Evolutionary conservation across 1,284 basidiomycete genomes (phyloP), one percentile per base, ranked within the genome.

Genomic region (Cystobasidium sp.): DNA sequence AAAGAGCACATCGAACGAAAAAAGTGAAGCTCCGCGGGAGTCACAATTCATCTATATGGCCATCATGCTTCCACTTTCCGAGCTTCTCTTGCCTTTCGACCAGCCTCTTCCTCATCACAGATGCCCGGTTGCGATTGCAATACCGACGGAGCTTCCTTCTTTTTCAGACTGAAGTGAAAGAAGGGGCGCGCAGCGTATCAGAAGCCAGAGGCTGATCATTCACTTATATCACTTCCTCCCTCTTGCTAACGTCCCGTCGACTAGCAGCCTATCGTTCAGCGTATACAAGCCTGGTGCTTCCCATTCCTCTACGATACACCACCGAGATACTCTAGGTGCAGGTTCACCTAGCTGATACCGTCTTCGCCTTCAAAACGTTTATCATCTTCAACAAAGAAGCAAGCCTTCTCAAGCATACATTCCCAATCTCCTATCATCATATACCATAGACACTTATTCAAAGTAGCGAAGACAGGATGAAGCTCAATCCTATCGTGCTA

Each of bases 401-500:
- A 24, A 59, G 56, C 56, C 56, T 39, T 20, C n/a, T n/a, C n/a
- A n/a, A n/a, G n/a, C n/a, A n/a, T n/a, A n/a, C n/a, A n/a, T n/a
- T n/a, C n/a, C n/a, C n/a, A n/a, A 31, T 39, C 56, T 3, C 31
- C 22, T 5, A 20, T 52, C 47, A 12, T n/a, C 18, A 56, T 22
- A 56, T 41, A 18, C 39, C 12, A 16, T 41, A 39, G 20, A 6
- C 31, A 1, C 64, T 52, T 10, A 47, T 9, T n/a, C 24, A 49
- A 31, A n/a, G 39, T 31, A 46, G 12, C 20, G n/a, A 10, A 55
- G 12, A 68, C 43, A 69, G 6, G 10, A 69, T 69, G 68, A 69
- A 69, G 55, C 20, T 69, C 68, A 59, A 47, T 43, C 24, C 68
- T 16, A 46, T 69, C 68, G 68, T 69, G 22, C 56, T 69, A 8